Conservation (phyloP, 2,329 filamentous ascomycete species). For the Lachnellula subtilissima region DNA sequence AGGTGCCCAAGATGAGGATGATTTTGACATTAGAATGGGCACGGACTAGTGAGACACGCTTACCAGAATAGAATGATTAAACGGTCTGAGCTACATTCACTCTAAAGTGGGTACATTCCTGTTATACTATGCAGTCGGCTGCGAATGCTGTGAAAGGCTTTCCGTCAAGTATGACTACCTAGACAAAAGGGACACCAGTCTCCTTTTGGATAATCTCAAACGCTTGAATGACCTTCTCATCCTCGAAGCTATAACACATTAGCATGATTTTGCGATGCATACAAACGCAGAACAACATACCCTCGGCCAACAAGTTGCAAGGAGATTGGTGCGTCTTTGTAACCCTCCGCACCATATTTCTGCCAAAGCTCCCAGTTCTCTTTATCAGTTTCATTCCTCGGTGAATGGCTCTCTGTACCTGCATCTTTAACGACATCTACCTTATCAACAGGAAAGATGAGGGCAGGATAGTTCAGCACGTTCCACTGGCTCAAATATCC, state of each 20-base stretch:
- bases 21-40: neutral
- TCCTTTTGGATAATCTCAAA: conserved; percentile 32
- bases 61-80: no score
- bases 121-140: neutral
- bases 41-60: no score
- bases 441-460: conserved; percentile 53
- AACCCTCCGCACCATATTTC: conserved; percentile 34
- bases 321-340: conserved; percentile 37
- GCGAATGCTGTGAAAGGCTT: neutral
- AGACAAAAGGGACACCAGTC: conserved; percentile 30
- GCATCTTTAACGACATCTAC: conserved; percentile 28
- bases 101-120: no score
- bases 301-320: conserved; percentile 36
- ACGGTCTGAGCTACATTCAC: no score
- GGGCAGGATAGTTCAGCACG: conserved; percentile 59
- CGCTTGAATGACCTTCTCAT: conserved; percentile 35
- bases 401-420: conserved; percentile 25
- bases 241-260: conserved; percentile 30
- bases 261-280: conserved; percentile 4
- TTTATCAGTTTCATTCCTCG: conserved; percentile 31
- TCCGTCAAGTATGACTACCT: neutral
- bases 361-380: conserved; percentile 33
- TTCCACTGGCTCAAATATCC: conserved; percentile 66
- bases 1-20: neutral
- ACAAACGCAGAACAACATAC: conserved; percentile 11